Evolutionary conservation across 345 rosid species (phyloP), one percentile per base, ranked within the genome.

Genomic region (Pistacia vera): DNA sequence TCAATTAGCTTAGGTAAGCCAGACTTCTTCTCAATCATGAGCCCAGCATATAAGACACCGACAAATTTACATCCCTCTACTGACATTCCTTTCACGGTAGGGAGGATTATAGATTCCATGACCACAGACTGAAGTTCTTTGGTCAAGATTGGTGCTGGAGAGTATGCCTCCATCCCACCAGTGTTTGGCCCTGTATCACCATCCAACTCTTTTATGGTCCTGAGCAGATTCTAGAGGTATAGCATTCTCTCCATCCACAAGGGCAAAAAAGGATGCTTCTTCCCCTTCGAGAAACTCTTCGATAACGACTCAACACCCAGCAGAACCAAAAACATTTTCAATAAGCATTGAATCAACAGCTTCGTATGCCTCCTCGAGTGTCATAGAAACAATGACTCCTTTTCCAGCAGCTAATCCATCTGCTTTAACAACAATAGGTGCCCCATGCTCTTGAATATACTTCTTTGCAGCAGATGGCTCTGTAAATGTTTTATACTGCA

Each of bases 401-500:
- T 95, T 95, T 71, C 99, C 97, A 72, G 99, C 93, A 64, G 99
- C 99, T 86, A 95, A 82, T 28, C 99, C 99, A 81, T 93, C 99
- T 1, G 97, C 99, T 88, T 93, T 95, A 64, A 93, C 73, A 71
- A 95, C 97, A 44, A 93, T 93, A 2, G 97, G 97, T 9, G 83
- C 88, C 10, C 98, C 99, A 76, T 92, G 92, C 67, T 89, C 93
- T 84, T 86, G 76, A 74, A 95, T 90, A 75, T 89, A 92, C 46
- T 78, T 79, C 83, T 90, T 90, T 28, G 98, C 98, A 59, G 88
- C 89, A 70, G 82, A 82, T 35, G 98, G 87, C 70, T 93, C 88
- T 0, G 85, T 73, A 78, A 93, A 93, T 52, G 91, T 87, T 86
- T 78, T 83, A 72, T 89, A 89, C 98, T 92, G 90, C 87, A 86